phyloP scores from a whole-genome alignment of 306 rosid genomes.

The Chamaecrista fasciculata region DNA sequence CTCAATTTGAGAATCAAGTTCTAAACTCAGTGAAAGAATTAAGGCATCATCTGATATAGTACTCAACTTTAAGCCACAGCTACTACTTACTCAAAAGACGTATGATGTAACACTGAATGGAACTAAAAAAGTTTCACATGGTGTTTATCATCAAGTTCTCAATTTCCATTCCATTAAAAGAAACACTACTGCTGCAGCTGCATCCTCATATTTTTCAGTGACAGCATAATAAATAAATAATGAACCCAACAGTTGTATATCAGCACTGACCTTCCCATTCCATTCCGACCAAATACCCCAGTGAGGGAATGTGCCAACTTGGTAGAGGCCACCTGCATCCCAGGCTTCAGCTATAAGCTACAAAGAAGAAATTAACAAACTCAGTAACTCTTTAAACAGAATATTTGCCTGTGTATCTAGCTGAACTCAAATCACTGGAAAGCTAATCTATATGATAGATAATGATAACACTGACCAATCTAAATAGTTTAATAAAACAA shows the following conservation, averaged over 20 bases:
- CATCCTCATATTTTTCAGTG: conserved; percentile 15
- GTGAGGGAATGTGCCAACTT: conserved; percentile 95
- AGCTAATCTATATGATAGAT: conserved; percentile 12
- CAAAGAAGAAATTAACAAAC: conserved; percentile 32
- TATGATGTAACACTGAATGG: not conserved
- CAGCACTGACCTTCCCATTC: conserved; percentile 90
- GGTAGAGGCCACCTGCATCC: conserved; percentile 97
- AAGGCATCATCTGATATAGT: not conserved
- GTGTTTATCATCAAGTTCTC: conserved; percentile 1
- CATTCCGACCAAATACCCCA: conserved; percentile 99
- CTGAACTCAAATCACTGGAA: conserved; percentile 22
- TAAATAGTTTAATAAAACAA: conserved; percentile 21
- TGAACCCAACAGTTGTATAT: conserved; percentile 21
- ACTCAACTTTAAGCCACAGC: not conserved
- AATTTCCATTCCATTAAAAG: conserved; percentile 18
- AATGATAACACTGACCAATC: conserved; percentile 25
- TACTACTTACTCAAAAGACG: not conserved
- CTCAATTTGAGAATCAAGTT: not conserved
- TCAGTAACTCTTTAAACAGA: not conserved
- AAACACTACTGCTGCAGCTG: not conserved
- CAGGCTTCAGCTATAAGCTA: conserved; percentile 99
- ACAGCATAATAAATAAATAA: conserved; percentile 13
- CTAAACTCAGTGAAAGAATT: not conserved
- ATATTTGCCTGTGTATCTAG: not conserved
- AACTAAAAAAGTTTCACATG: conserved; percentile 4